Percentiles rank a stretch among this genome's conserved stretches.
phyloP scores from a whole-genome alignment of 305 asterid species.

The Solanum hybrid region DNA sequence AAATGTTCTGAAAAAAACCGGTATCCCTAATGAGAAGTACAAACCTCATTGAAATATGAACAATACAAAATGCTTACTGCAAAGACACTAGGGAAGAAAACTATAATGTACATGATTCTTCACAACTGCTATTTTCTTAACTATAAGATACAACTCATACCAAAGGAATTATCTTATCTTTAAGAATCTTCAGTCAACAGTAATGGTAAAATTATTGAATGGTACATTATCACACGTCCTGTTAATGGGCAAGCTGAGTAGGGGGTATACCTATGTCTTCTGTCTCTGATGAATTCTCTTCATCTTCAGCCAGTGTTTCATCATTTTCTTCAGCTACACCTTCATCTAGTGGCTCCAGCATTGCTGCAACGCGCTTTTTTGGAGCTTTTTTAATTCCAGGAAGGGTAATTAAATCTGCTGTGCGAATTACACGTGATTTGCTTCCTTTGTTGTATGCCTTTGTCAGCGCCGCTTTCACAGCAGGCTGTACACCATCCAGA shows the following conservation, averaged over 20 bases:
- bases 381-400: conserved; percentile 89
- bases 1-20: not conserved
- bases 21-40: not conserved
- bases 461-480: conserved; percentile 84
- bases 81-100: not conserved
- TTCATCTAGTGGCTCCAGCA: conserved; percentile 83
- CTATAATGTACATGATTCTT: not conserved
- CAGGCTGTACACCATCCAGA: conserved; percentile 78
- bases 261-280: conserved; percentile 61
- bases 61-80: not conserved
- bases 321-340: conserved; percentile 35
- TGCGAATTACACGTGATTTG: conserved; percentile 65
- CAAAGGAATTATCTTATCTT: not conserved
- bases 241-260: not conserved
- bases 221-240: not conserved
- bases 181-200: not conserved
- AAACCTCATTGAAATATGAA: not conserved
- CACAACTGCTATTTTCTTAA: not conserved
- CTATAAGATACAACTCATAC: not conserved
- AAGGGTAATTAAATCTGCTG: conserved; percentile 81
- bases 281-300: conserved; percentile 57
- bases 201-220: not conserved
- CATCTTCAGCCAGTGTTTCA: conserved; percentile 42
- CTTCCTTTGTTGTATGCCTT: conserved; percentile 90
- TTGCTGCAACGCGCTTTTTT: conserved; percentile 86